Conservation (phyloP, 805 yeast genomes). For the Zygosaccharomyces gambellarensis region DNA sequence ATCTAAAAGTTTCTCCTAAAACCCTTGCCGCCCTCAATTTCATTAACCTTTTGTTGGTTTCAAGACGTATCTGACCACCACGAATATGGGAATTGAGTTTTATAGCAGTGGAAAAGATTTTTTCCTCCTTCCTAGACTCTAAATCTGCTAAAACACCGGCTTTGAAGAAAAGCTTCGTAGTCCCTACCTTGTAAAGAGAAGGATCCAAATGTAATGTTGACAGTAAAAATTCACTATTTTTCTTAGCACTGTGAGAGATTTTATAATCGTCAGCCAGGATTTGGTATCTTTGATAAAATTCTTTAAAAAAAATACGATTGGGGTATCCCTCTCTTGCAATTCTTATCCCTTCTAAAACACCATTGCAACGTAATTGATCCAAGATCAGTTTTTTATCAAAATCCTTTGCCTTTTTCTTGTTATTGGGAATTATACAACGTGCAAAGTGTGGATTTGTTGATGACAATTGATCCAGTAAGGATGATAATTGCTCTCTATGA, state of each 20-base stretch:
- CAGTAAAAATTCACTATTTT: conserved; percentile 64
- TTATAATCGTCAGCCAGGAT: conserved; percentile 54
- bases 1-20: conserved; percentile 55
- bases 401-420: conserved; percentile 58
- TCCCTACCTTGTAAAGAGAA: conserved; percentile 80
- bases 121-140: conserved; percentile 70
- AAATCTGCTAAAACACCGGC: conserved; percentile 93
- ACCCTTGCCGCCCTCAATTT: conserved; percentile 67
- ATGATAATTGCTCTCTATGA: conserved; percentile 77
- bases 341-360: conserved; percentile 96
- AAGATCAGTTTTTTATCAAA: conserved; percentile 75
- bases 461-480: conserved; percentile 65
- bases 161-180: conserved; percentile 87
- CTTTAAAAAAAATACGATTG: conserved; percentile 78
- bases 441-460: conserved; percentile 94
- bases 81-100: conserved; percentile 59
- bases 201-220: conserved; percentile 66
- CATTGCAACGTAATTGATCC: conserved; percentile 90
- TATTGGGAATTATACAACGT: conserved; percentile 90
- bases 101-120: conserved; percentile 51
- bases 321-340: conserved; percentile 98
- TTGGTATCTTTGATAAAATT: conserved; percentile 70
- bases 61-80: conserved; percentile 56
- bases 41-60: conserved; percentile 45
- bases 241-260: conserved; percentile 46